These are phyloP conservation scores for Danielia oregonensis DNA, from an alignment of 805 yeast species.

Conservation along the genomic window DNA sequence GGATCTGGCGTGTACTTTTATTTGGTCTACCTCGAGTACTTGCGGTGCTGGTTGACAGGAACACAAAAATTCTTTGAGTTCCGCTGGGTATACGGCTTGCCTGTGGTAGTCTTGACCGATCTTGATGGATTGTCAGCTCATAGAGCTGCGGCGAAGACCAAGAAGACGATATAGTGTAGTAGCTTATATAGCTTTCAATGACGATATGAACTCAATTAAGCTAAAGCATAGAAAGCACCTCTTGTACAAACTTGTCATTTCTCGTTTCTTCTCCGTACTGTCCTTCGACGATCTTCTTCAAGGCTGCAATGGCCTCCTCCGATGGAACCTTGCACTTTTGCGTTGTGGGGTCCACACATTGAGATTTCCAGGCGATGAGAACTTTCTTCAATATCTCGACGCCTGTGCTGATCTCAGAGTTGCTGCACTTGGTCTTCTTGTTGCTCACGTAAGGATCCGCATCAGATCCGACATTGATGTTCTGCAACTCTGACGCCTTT, in stretches of 20 bases:
- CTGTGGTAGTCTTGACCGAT: constrained; percentile 14
- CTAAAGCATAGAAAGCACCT: constrained; percentile 38
- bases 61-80: constrained; percentile 53
- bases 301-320: constrained; percentile 36
- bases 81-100: constrained; percentile 53
- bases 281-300: constrained; percentile 33
- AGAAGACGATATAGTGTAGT: constrained; percentile 1
- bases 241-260: constrained; percentile 42
- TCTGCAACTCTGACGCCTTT: constrained; percentile 84
- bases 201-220: background rate
- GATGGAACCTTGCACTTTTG: constrained; percentile 23
- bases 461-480: constrained; percentile 32
- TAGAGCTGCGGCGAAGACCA: constrained; percentile 4
- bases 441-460: constrained; percentile 39
- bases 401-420: constrained; percentile 53
- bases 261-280: constrained; percentile 14
- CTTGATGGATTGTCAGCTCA: constrained; percentile 11
- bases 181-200: constrained; percentile 1
- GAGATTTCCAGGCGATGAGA: constrained; percentile 51
- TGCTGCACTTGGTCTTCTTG: constrained; percentile 50
- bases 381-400: constrained; percentile 45
- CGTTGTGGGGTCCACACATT: constrained; percentile 30
- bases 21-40: constrained; percentile 71
- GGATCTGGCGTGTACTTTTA: constrained; percentile 87
- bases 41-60: constrained; percentile 63